Percentiles rank a stretch among this genome's conserved stretches.
Conservation (phyloP, 768 basidiomycete genomes). For the Flagelloscypha sp. region DNA sequence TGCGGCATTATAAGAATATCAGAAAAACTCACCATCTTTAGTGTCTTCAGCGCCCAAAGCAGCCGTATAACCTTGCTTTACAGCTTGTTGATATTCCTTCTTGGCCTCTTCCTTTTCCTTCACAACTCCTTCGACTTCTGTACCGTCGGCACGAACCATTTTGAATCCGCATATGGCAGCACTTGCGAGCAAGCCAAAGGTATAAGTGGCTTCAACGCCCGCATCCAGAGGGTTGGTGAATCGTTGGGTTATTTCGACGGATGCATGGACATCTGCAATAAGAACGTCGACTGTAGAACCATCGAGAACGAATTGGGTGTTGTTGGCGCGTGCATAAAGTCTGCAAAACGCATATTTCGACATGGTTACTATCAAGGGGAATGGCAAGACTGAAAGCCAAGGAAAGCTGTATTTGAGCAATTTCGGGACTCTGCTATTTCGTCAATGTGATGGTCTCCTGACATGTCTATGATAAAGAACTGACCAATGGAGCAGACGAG, state of each 20-base stretch:
- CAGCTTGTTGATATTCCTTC: slow-evolving; percentile 31
- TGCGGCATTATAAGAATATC: not conserved
- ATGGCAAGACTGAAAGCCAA: too few relatives aligned
- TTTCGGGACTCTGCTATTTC: too few relatives aligned
- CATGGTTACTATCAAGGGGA: too few relatives aligned
- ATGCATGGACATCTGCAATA: too few relatives aligned
- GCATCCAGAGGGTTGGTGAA: slow-evolving; percentile 9
- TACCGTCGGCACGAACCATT: slow-evolving; percentile 36
- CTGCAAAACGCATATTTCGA: too few relatives aligned
- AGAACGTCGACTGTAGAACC: too few relatives aligned
- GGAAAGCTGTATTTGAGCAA: too few relatives aligned
- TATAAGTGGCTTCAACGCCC: slow-evolving; percentile 25
- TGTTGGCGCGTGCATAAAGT: too few relatives aligned
- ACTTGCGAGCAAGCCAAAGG: slow-evolving; percentile 50
- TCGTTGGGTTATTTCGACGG: slow-evolving; percentile 13
- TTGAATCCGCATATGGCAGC: slow-evolving; percentile 50
- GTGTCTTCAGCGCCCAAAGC: slow-evolving; percentile 42
- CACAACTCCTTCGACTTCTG: slow-evolving; percentile 33
- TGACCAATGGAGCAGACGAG: too few relatives aligned
- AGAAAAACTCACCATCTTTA: slow-evolving; percentile 38
- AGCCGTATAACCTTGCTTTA: slow-evolving; percentile 29
- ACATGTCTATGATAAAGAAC: too few relatives aligned
- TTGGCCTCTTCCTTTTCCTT: slow-evolving; percentile 41
- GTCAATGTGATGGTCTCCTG: too few relatives aligned
- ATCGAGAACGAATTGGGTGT: too few relatives aligned